Evolutionary conservation across 257 asterid species (phyloP).

Genomic region (Orobanche coerulescens): DNA sequence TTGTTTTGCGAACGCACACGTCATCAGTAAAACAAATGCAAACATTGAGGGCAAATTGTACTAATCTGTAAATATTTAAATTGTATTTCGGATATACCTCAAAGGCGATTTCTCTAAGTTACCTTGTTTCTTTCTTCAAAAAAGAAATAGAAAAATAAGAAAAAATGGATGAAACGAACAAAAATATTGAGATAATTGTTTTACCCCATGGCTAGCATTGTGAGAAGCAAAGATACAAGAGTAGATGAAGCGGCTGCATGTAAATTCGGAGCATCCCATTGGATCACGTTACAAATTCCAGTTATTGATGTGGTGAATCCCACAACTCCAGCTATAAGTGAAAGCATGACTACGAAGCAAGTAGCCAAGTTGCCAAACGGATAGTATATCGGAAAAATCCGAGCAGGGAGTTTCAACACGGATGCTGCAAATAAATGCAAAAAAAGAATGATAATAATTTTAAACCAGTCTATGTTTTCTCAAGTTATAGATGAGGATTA

Average conservation of each 20-base stretch:
- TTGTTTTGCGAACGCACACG: too few relatives aligned
- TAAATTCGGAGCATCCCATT: constrained; percentile 49
- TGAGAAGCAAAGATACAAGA: constrained; percentile 52
- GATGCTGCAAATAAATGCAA: constrained; percentile 54
- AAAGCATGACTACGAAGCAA: constrained; percentile 57
- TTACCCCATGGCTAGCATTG: constrained; percentile 94
- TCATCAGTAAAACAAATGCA: background rate
- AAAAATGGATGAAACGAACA: background rate
- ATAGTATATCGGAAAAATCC: constrained; percentile 61
- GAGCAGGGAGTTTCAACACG: constrained; percentile 42
- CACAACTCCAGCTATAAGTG: constrained; percentile 77
- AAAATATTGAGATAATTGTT: background rate
- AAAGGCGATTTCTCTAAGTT: too few relatives aligned
- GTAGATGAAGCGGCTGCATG: constrained; percentile 80
- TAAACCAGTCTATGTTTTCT: background rate
- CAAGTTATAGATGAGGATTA: background rate
- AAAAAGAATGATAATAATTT: background rate
- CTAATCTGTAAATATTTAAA: background rate
- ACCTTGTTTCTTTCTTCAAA: background rate
- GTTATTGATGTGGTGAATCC: constrained; percentile 65
- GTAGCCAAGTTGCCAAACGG: constrained; percentile 92
- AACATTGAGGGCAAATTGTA: background rate
- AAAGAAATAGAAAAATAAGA: too few relatives aligned
- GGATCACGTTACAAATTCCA: constrained; percentile 46
- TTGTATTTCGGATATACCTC: too few relatives aligned